Conservation (phyloP, 345 rosid genomes). For the Brassica juncea region DNA sequence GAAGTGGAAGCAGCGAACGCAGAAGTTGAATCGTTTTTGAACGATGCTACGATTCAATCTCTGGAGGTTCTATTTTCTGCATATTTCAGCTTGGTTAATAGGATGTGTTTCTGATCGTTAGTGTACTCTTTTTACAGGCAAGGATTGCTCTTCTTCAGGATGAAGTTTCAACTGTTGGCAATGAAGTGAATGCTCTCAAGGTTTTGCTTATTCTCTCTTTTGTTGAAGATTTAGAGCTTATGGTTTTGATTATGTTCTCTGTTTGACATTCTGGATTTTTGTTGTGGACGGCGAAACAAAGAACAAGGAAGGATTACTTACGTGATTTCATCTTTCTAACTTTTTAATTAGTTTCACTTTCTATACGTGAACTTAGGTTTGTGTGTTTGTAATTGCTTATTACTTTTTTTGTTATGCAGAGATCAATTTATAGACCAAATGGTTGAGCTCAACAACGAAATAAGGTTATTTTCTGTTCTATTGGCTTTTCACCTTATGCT, state of each 20-base stretch:
- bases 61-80: constrained; percentile 48
- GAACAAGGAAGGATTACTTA: constrained; percentile 51
- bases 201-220: neutral
- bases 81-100: neutral
- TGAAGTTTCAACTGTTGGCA: constrained; percentile 50
- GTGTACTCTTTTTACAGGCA: constrained; percentile 43
- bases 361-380: neutral
- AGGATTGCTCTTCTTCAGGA: constrained; percentile 60
- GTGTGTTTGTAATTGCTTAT: neutral
- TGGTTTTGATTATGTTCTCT: constrained; percentile 1
- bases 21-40: constrained; percentile 58
- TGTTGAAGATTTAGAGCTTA: neutral
- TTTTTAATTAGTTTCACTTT: neutral
- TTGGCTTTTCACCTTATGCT: neutral
- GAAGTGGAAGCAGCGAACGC: constrained; percentile 52
- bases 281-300: constrained; percentile 33
- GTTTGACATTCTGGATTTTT: constrained; percentile 1
- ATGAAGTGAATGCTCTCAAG: constrained; percentile 34
- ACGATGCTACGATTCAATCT: constrained; percentile 56
- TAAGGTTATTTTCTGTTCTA: constrained; percentile 51
- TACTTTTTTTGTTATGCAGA: constrained; percentile 43
- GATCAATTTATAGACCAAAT: constrained; percentile 69
- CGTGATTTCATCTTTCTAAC: constrained; percentile 45
- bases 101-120: constrained; percentile 5
- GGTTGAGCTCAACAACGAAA: constrained; percentile 54